These are phyloP conservation scores for Monilinia aucupariae DNA, from an alignment of 2,329 filamentous ascomycete genomes.

Conservation along the genomic window DNA sequence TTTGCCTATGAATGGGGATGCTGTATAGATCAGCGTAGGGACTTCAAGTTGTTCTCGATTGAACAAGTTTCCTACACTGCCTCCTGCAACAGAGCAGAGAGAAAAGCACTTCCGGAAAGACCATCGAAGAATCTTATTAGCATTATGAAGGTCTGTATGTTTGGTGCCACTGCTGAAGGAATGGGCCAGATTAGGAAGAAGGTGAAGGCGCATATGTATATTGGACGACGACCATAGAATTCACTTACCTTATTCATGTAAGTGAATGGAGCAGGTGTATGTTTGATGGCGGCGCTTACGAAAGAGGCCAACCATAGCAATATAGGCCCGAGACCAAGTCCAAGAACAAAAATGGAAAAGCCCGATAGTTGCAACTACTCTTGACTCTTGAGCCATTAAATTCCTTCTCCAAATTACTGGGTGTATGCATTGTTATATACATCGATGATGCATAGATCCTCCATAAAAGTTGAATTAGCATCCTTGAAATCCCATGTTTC, in stretches of 20 bases:
- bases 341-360: conserved; percentile 78
- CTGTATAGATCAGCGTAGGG: conserved; percentile 78
- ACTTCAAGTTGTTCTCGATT: conserved; percentile 60
- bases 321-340: conserved; percentile 56
- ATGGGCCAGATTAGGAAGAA: conserved; percentile 77
- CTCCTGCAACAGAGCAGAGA: conserved; percentile 71
- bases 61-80: conserved; percentile 80
- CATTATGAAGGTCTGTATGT: conserved; percentile 77
- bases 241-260: conserved; percentile 35
- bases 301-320: conserved; percentile 49
- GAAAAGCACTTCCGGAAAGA: conserved; percentile 61
- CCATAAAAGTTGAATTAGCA: conserved; percentile 1
- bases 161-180: conserved; percentile 73
- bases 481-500: not conserved
- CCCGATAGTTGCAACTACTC: conserved; percentile 70
- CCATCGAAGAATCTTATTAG: conserved; percentile 72
- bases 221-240: conserved; percentile 77
- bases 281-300: conserved; percentile 37
- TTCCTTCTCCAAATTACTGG: conserved; percentile 68
- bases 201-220: conserved; percentile 70
- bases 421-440: conserved; percentile 77
- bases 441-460: conserved; percentile 83
- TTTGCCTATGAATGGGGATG: conserved; percentile 59
- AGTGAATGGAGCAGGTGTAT: conserved; percentile 4
- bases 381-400: conserved; percentile 67